A percentile compares a stretch with the other conserved stretches of the same genome.
Conservation (phyloP, 495 filamentous ascomycete species). For the Talaromyces adpressus region DNA sequence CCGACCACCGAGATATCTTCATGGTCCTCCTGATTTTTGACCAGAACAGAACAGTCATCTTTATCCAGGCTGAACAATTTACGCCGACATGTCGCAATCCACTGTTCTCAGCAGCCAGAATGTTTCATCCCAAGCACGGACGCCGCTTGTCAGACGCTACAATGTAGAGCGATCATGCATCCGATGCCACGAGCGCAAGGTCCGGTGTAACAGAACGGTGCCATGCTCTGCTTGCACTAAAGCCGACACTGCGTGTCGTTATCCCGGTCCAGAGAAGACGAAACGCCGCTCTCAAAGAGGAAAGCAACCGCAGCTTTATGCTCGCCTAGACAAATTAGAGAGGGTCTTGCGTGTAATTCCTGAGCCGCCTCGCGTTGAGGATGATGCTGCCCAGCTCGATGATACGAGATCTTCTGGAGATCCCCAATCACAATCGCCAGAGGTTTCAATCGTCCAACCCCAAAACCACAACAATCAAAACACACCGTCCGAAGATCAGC, state of each 20-base stretch:
- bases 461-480: background rate
- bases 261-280: slow-evolving; percentile 21
- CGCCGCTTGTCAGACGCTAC: background rate
- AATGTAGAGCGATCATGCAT: slow-evolving; percentile 23
- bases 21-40: background rate
- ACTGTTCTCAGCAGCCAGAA: background rate
- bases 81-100: background rate
- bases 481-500: background rate
- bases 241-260: slow-evolving; percentile 19
- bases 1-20: background rate
- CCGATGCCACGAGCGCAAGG: slow-evolving; percentile 29
- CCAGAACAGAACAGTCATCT: background rate
- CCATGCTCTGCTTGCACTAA: slow-evolving; percentile 25
- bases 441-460: background rate
- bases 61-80: background rate
- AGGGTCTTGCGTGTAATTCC: slow-evolving; percentile 16
- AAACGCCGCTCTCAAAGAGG: slow-evolving; percentile 20
- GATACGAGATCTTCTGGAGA: background rate
- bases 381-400: slow-evolving; percentile 9
- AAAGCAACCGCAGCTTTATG: slow-evolving; percentile 13
- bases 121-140: background rate
- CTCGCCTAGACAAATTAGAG: slow-evolving; percentile 24
- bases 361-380: background rate
- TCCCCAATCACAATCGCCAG: background rate
- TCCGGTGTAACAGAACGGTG: slow-evolving; percentile 25